These are phyloP conservation scores for Chytriomyces sp. DNA, from an alignment of 192 early-diverging fungal genomes.

Conservation along the genomic window DNA sequence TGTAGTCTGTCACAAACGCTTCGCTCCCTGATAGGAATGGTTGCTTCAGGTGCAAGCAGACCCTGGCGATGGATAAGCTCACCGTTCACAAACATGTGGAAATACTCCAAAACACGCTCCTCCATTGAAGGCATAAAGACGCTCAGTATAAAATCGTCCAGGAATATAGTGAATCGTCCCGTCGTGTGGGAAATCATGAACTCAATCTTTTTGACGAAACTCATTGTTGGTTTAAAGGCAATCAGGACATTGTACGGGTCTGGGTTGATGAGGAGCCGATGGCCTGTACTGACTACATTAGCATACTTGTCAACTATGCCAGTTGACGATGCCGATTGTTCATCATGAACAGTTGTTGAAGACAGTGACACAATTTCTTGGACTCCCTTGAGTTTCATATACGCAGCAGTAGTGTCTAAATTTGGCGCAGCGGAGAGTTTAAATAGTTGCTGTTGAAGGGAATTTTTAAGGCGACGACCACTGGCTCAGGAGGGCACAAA, in stretches of 20 bases:
- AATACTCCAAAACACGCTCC: constrained; percentile 75
- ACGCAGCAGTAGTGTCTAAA: constrained; percentile 11
- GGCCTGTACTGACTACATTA: constrained; percentile 58
- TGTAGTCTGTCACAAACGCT: constrained; percentile 48
- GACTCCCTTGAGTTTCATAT: constrained; percentile 22
- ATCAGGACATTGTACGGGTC: constrained; percentile 72
- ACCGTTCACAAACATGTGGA: constrained; percentile 67
- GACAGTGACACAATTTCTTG: constrained; percentile 5
- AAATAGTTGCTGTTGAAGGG: constrained; percentile 14
- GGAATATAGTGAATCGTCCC: constrained; percentile 62
- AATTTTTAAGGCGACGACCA: constrained; percentile 13
- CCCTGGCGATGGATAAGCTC: neutral
- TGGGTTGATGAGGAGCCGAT: constrained; percentile 65
- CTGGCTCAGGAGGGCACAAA: constrained; percentile 15
- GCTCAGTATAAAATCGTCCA: constrained; percentile 79
- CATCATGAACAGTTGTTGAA: neutral
- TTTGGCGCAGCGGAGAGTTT: constrained; percentile 21
- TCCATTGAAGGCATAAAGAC: constrained; percentile 85
- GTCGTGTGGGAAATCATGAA: constrained; percentile 49
- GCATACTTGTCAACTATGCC: constrained; percentile 70
- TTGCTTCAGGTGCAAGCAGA: constrained; percentile 20
- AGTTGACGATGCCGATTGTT: neutral
- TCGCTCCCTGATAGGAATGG: constrained; percentile 56
- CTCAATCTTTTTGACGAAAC: constrained; percentile 62
- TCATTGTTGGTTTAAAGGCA: constrained; percentile 68